A percentile compares a stretch with the other conserved stretches of the same genome.
phyloP scores from a whole-genome alignment of 345 rosid species.

The Pelargonium nanum region DNA sequence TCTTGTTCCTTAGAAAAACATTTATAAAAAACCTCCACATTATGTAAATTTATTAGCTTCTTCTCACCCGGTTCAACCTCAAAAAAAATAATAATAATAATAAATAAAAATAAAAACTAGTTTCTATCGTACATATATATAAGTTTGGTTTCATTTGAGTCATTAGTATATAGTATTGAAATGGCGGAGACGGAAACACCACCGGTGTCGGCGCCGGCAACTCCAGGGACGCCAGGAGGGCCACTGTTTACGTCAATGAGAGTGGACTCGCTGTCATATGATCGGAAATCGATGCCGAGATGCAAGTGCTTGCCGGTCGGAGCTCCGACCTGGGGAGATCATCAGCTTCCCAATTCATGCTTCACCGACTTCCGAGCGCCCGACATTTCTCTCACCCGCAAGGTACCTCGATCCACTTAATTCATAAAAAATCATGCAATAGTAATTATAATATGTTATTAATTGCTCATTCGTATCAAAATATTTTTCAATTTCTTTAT shows the following conservation, averaged over 20 bases:
- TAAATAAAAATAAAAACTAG: neutral
- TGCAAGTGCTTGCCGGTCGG: slow-evolving; percentile 88
- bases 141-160: too few relatives aligned
- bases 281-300: slow-evolving; percentile 70
- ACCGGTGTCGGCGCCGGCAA: slow-evolving; percentile 66
- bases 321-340: slow-evolving; percentile 55
- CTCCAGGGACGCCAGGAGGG: slow-evolving; percentile 92
- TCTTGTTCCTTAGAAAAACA: slow-evolving; percentile 24
- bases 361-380: slow-evolving; percentile 64
- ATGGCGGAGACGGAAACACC: slow-evolving; percentile 45
- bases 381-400: slow-evolving; percentile 77
- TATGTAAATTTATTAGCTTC: slow-evolving; percentile 37
- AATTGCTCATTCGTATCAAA: too few relatives aligned
- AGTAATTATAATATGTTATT: too few relatives aligned
- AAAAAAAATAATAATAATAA: slow-evolving; percentile 16
- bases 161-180: neutral
- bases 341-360: slow-evolving; percentile 39
- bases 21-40: slow-evolving; percentile 46
- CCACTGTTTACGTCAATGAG: slow-evolving; percentile 64
- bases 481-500: too few relatives aligned
- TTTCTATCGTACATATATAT: neutral
- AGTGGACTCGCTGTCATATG: slow-evolving; percentile 84
- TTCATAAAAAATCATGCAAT: neutral
- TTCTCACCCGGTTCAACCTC: neutral
- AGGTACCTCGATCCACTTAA: slow-evolving; percentile 33